Percentiles rank a stretch among this genome's conserved stretches.
Conservation (phyloP, 169 alveolate genomes). For the Amoebophrya sp. region DNA sequence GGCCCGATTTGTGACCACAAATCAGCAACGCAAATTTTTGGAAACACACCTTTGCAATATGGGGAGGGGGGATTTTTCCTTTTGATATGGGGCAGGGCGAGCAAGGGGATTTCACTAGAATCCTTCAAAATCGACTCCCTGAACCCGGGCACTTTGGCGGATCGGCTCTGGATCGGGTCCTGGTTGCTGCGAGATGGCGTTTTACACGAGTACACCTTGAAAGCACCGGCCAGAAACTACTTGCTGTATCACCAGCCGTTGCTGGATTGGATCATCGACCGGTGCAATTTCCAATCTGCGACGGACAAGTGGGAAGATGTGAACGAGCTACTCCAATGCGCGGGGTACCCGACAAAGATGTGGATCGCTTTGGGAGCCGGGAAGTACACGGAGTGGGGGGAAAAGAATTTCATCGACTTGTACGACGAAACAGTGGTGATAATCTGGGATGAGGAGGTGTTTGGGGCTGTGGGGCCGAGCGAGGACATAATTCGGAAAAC, state of each 20-base stretch:
- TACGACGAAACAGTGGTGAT: neutral
- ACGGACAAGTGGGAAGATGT: neutral
- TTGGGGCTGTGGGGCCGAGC: too few relatives aligned
- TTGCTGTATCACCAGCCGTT: neutral
- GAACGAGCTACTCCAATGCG: neutral
- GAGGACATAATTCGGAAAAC: too few relatives aligned
- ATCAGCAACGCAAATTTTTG: too few relatives aligned
- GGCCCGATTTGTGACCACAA: too few relatives aligned
- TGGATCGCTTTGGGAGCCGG: slow-evolving; percentile 10
- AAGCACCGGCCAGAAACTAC: neutral
- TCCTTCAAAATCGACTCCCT: neutral
- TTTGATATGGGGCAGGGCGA: neutral
- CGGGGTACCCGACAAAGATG: neutral
- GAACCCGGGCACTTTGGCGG: neutral
- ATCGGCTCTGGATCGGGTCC: neutral
- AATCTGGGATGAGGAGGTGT: neutral
- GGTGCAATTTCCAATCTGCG: neutral
- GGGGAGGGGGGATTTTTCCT: too few relatives aligned
- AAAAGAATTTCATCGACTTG: neutral
- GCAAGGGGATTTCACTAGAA: neutral
- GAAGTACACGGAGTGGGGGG: neutral
- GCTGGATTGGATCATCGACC: neutral
- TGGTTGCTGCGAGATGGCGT: neutral
- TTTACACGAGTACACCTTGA: neutral
- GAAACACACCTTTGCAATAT: too few relatives aligned